Percentiles rank a stretch among this genome's conserved stretches.
These are phyloP conservation scores for Hygrophorus pudorinus DNA, from an alignment of 768 basidiomycete genomes.

Conservation along the genomic window DNA sequence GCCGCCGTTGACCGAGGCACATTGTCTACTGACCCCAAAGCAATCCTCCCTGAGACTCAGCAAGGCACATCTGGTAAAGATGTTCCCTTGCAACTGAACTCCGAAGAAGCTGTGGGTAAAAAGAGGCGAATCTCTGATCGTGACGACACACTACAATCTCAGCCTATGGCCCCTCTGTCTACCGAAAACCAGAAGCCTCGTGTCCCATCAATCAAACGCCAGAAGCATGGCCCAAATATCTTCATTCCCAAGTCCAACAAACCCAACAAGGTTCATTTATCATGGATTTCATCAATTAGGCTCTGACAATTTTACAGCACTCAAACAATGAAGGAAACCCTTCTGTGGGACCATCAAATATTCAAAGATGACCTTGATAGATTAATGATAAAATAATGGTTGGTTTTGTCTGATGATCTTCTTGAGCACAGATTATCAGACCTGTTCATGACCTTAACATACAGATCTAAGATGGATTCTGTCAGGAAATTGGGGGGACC, in stretches of 20 bases:
- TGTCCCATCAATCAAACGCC: constrained; percentile 6
- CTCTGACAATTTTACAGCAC: too few relatives aligned
- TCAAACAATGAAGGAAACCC: too few relatives aligned
- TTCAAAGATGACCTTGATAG: too few relatives aligned
- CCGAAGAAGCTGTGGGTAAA: not conserved
- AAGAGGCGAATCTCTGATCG: not conserved
- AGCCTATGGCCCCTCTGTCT: not conserved
- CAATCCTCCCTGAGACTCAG: not conserved
- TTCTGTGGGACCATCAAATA: too few relatives aligned
- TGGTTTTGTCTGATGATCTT: too few relatives aligned
- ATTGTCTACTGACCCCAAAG: not conserved
- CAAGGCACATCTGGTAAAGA: not conserved
- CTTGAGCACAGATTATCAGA: too few relatives aligned
- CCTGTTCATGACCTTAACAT: too few relatives aligned
- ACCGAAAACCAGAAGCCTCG: not conserved
- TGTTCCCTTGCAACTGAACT: not conserved
- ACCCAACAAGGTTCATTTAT: not conserved
- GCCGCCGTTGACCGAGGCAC: constrained; percentile 4
- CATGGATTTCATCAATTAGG: too few relatives aligned
- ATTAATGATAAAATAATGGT: too few relatives aligned
- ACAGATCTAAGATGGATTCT: too few relatives aligned
- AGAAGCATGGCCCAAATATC: constrained; percentile 1
- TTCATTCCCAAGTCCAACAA: constrained; percentile 7
- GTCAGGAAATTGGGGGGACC: too few relatives aligned
- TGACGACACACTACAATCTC: not conserved